These are phyloP conservation scores for Hanseniaspora uvarum DNA, from an alignment of 1,139 yeast species.

Conservation along the genomic window DNA sequence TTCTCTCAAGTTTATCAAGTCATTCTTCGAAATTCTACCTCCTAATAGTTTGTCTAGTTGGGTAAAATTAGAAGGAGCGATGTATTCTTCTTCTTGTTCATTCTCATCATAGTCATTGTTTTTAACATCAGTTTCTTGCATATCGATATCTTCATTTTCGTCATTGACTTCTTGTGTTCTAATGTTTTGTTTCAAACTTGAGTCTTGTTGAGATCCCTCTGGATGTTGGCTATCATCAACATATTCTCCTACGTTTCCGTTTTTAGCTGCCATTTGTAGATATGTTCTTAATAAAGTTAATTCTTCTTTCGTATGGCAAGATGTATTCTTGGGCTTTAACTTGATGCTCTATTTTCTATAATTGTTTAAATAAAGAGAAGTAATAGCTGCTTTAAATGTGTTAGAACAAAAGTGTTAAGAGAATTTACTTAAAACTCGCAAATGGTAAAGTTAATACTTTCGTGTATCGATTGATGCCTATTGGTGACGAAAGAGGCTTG, in stretches of 20 bases:
- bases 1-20: conserved; percentile 67
- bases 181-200: conserved; percentile 1
- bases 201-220: neutral
- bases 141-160: neutral
- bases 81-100: conserved; percentile 36
- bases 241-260: neutral
- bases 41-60: conserved; percentile 45
- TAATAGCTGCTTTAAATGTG: too few relatives aligned
- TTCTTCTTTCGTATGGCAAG: too few relatives aligned
- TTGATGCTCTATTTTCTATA: neutral
- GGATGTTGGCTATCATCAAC: conserved; percentile 12
- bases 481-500: neutral
- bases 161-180: conserved; percentile 3
- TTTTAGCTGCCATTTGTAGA: neutral
- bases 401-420: neutral
- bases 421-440: neutral
- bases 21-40: conserved; percentile 74
- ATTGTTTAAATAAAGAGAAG: neutral
- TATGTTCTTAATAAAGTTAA: neutral
- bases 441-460: neutral
- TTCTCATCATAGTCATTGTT: conserved; percentile 27
- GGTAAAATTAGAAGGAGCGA: conserved; percentile 33
- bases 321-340: neutral
- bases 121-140: neutral
- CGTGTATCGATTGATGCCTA: neutral